phyloP scores from a whole-genome alignment of 345 rosid species.

The Eucalyptus pauciflora region DNA sequence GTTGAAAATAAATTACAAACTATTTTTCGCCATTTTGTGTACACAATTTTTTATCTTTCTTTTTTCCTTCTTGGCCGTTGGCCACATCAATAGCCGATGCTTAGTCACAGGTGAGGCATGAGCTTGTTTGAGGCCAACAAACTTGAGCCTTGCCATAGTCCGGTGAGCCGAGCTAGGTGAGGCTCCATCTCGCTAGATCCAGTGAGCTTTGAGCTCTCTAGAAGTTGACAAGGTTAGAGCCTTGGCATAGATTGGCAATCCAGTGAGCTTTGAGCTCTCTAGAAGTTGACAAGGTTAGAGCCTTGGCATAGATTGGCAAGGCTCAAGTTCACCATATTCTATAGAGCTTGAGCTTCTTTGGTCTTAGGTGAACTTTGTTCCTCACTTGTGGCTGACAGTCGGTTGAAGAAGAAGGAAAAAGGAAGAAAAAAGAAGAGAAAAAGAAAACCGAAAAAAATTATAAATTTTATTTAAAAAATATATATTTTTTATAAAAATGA shows the following conservation, averaged over 20 bases:
- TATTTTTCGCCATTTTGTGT: too few relatives aligned
- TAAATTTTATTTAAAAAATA: rapidly evolving
- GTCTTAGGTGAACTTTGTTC: neutral
- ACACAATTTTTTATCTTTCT: too few relatives aligned
- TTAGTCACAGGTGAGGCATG: too few relatives aligned
- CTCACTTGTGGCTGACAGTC: rapidly evolving
- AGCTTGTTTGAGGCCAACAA: too few relatives aligned
- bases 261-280: rapidly evolving
- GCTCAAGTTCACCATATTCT: neutral
- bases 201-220: rapidly evolving
- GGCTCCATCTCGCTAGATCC: rapidly evolving
- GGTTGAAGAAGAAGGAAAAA: too few relatives aligned
- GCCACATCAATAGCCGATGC: too few relatives aligned
- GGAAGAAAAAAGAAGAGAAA: rapidly evolving
- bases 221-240: too few relatives aligned
- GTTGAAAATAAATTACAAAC: too few relatives aligned
- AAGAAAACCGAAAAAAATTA: rapidly evolving
- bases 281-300: too few relatives aligned
- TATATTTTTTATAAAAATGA: too few relatives aligned
- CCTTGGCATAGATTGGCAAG: rapidly evolving
- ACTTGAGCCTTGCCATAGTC: too few relatives aligned
- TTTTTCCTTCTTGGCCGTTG: rapidly evolving
- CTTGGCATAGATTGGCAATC: rapidly evolving
- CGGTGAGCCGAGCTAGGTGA: rapidly evolving
- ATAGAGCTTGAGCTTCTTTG: neutral